Evolutionary conservation across 805 yeast genomes (phyloP), one percentile per base, ranked within the genome.

Genomic region (Priceomyces castillae): DNA sequence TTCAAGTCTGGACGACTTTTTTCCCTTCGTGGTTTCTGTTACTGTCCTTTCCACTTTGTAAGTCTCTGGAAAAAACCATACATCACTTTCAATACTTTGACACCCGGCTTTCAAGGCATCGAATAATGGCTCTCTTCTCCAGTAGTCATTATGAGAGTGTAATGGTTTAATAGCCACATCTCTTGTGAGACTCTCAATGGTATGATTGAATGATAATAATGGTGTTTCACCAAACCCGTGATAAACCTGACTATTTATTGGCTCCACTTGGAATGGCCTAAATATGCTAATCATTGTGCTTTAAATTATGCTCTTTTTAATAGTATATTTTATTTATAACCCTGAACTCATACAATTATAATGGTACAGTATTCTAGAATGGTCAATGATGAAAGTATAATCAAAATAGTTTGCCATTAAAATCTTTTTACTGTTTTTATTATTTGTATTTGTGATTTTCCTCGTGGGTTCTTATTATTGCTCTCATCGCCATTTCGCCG

Each of bases 71-170:
- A 73, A 74, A 38, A 56, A 61, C 85, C 84, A 82, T 14, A 81
- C 72, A 53, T 83, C 90, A n/a, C 83, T 82, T 59, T 83, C 90
- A 1, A 82, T 69, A 39, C 84, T 77, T 34, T 69, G 67, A 30
- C 77, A 70, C 2, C 88, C 90, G 10, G 73, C 57, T 15, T 67
- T 59, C 28, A 77, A 57, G 0, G 87, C 88, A 46, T 81, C 83
- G 40, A 77, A 69, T 2, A 83, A 64, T 0, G 88, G 88, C 3
- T 64, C 53, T 2, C 55, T 46, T 52, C 88, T 64, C 84, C 85
- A 80, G 58, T 83, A 84, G 56, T 83, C 88, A 54, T 83, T 83
- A 56, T 83, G 89, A 1, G 86, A 80, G 55, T 83, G 89, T 18
- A 82, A 65, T 5, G 70, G 69, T 43, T 69, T 72, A 41, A 67